Evolutionary conservation across 73 alveolate genomes (phyloP), one percentile per base, ranked within the genome.

Genomic region (Paramecium sonneborni): DNA sequence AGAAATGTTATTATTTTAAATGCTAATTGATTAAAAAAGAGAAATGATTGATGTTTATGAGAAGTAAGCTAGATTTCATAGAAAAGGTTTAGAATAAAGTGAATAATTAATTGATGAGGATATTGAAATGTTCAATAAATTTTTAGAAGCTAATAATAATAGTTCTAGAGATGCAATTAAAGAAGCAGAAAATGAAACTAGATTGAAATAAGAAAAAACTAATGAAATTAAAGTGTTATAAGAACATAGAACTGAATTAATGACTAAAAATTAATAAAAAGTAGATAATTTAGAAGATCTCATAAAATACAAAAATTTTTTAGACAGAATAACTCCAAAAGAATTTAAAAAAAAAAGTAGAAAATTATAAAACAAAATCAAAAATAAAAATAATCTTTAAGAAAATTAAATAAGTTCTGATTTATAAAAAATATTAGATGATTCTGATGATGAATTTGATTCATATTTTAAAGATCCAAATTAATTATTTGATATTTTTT

Each of bases 131-230:
- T 86, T 86, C 32, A 86, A 86, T 58, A 86, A 62, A 67, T 67
- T 67, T 58, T 43, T 86, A 10, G 93, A 86, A 68, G 82, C 30
- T 6, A 86, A 86, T 67, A 86, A 86, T 21, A 38, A 86, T 67
- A 86, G 76, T 58, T 58, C 79, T n/a, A 86, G 93, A 86, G 41
- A 86, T 34, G 93, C 93, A 58, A 67, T 86, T 1, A 86, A 86
- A 39, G 88, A 48, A 35, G 93, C 88, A 32, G 93, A 86, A 86
- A 57, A 58, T 11, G 93, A 86, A 86, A 86, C 93, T 8, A 86
- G 28, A 23, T 39, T 56, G 24, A 86, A 86, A 41, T 38, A 86
- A 34, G 88, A 58, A n/a, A 86, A 86, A 46, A 23, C 58, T 14
- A 62, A 62, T 86, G 93, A 86, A 67, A 67, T 86, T 18, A 86